Evolutionary conservation across 202 grass and related monocot genomes (phyloP).

Genomic region (Panicum virgatum): DNA sequence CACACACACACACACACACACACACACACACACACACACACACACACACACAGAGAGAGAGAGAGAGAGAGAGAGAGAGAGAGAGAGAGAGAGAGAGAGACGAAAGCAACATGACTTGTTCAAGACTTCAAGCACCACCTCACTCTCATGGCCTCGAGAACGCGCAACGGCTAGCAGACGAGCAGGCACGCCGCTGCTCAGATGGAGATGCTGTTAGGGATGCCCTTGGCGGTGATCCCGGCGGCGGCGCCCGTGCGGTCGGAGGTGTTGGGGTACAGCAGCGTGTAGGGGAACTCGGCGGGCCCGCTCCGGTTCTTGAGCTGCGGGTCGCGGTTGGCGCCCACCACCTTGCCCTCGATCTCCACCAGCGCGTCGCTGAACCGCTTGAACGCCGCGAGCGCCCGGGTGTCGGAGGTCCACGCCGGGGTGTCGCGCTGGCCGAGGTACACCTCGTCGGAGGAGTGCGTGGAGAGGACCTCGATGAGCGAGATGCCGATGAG

Average conservation of each 20-base stretch:
- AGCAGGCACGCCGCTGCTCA: slow-evolving; percentile 16
- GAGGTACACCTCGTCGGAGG: slow-evolving; percentile 79
- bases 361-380: slow-evolving; percentile 55
- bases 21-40: too few relatives aligned
- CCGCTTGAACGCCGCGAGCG: slow-evolving; percentile 52
- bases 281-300: slow-evolving; percentile 63
- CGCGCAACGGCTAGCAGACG: neutral
- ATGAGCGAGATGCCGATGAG: slow-evolving; percentile 70
- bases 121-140: neutral
- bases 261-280: slow-evolving; percentile 76
- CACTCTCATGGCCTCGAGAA: neutral
- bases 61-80: too few relatives aligned
- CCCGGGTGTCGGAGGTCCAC: slow-evolving; percentile 66
- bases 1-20: neutral
- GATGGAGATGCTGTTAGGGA: slow-evolving; percentile 91
- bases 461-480: slow-evolving; percentile 73
- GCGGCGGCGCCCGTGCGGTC: slow-evolving; percentile 37
- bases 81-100: too few relatives aligned
- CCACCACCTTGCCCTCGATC: slow-evolving; percentile 62
- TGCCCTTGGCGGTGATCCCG: slow-evolving; percentile 67
- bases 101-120: neutral
- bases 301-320: slow-evolving; percentile 68
- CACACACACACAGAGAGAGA: too few relatives aligned
- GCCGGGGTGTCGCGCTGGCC: slow-evolving; percentile 64
- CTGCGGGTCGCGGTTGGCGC: slow-evolving; percentile 46